A percentile compares a stretch with the other conserved stretches of the same genome.
Conservation (phyloP, 768 basidiomycete genomes). For the Boletus bicolor region DNA sequence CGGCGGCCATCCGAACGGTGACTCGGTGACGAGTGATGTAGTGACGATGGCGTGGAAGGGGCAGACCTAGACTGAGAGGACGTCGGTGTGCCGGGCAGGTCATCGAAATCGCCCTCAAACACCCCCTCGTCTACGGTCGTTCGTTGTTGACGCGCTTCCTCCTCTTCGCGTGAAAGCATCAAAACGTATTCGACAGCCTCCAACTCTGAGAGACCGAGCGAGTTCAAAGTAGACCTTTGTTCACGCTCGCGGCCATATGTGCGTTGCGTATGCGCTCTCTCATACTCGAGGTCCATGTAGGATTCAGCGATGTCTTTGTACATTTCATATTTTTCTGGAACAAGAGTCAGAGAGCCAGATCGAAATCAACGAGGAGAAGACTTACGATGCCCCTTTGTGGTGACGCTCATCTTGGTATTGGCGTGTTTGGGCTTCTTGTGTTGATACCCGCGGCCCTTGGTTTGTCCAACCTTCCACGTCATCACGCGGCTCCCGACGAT, state of each 20-base stretch:
- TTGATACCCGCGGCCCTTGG: constrained; percentile 28
- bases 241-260: constrained; percentile 50
- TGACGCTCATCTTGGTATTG: constrained; percentile 25
- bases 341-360: neutral
- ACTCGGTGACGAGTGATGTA: constrained; percentile 18
- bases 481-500: constrained; percentile 59
- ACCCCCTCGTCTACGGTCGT: constrained; percentile 48
- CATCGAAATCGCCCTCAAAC: constrained; percentile 49
- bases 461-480: constrained; percentile 63
- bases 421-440: constrained; percentile 34
- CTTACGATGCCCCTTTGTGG: constrained; percentile 49
- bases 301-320: constrained; percentile 62
- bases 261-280: constrained; percentile 37
- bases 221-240: constrained; percentile 53
- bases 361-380: neutral
- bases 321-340: constrained; percentile 61
- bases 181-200: constrained; percentile 79
- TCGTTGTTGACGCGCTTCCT: constrained; percentile 23
- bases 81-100: constrained; percentile 6
- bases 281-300: constrained; percentile 47
- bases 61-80: constrained; percentile 17
- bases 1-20: constrained; percentile 24
- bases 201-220: constrained; percentile 67
- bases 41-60: constrained; percentile 4
- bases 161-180: constrained; percentile 84